Evolutionary conservation across 208 protist genomes (phyloP), one percentile per base, ranked within the genome.

Genomic region (Endotrypanum monterogeii): DNA sequence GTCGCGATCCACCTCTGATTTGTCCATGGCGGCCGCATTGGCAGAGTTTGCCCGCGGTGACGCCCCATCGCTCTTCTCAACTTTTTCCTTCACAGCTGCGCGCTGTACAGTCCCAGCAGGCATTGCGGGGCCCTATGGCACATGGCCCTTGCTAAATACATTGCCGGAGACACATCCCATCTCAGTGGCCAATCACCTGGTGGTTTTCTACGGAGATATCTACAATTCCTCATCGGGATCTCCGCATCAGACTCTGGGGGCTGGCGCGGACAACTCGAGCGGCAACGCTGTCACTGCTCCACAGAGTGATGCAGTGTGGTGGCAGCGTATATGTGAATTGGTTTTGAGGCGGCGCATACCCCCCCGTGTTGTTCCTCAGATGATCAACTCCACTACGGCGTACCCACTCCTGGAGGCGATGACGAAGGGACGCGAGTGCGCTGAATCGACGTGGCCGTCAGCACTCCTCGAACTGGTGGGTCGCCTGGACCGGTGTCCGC

Each of bases 381-480:
- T 86, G 30, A 73, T 94, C 8, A 85, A 77, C 48, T 77, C 87
- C 16, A 86, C 85, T 52, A 80, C 84, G 9, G 86, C 82, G 9
- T 88, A 92, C 62, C 81, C 83, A 23, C 81, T 94, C 23, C 50
- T 84, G 61, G 75, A 87, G 58, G 90, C 90, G 1, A 35, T 94
- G 18, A 37, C 71, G 1, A 92, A 86, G 35, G 87, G 83, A 1
- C 79, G 82, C 18, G 85, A 88, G 63, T 46, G 80, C 30, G 76
- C 82, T 1, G 80, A 84, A 8, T 46, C 81, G n/a, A 72, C 70
- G 41, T 91, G 83, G 82, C 69, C 81, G 23, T 75, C 88, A 71
- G 73, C 79, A 16, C 73, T 93, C 70, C 73, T 86, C 41, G 81
- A 83, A 16, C 71, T 90, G 35, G 89, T 96, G 32, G 92, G 89